Percentiles rank a stretch among this genome's conserved stretches.
Evolutionary conservation across 108 stramenopile genomes (phyloP).

Genomic region (Phaeodactylum tricornutum): DNA sequence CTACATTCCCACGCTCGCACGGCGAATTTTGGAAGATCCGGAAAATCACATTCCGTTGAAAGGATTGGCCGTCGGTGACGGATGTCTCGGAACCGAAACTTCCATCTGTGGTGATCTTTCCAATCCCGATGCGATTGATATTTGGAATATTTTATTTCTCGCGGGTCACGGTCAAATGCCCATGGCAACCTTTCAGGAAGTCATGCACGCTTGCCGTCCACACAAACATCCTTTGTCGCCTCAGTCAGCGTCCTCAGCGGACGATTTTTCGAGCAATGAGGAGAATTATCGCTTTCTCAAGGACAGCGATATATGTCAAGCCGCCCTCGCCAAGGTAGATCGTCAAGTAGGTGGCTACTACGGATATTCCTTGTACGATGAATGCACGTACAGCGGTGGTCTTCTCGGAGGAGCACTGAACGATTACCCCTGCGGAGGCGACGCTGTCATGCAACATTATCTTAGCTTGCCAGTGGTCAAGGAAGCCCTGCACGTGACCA

Average conservation of each 20-base stretch:
- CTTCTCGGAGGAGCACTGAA: slow-evolving; percentile 31
- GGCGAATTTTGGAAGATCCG: slow-evolving; percentile 14
- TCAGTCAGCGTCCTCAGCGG: slow-evolving; percentile 2
- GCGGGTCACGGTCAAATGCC: slow-evolving; percentile 69
- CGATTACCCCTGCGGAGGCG: slow-evolving; percentile 30
- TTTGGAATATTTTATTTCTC: slow-evolving; percentile 50
- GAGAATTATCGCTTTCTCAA: slow-evolving; percentile 2
- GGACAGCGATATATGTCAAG: slow-evolving; percentile 23
- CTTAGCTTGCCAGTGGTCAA: slow-evolving; percentile 25
- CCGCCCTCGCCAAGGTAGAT: slow-evolving; percentile 21
- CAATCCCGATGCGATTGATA: slow-evolving; percentile 10
- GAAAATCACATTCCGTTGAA: slow-evolving; percentile 14
- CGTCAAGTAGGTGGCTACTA: slow-evolving; percentile 50
- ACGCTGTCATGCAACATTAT: slow-evolving; percentile 40
- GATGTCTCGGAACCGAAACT: slow-evolving; percentile 66
- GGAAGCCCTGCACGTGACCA: slow-evolving; percentile 46
- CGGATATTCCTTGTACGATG: slow-evolving; percentile 64
- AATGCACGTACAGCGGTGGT: slow-evolving; percentile 53
- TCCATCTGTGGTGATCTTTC: slow-evolving; percentile 31
- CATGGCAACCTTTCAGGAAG: slow-evolving; percentile 29
- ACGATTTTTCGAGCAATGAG: background rate
- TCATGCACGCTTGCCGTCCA: slow-evolving; percentile 33
- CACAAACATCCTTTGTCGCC: background rate
- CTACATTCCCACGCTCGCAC: slow-evolving; percentile 53
- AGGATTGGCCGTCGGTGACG: slow-evolving; percentile 80